Percentiles rank a stretch among this genome's conserved stretches.
phyloP scores from a whole-genome alignment of 2,329 filamentous ascomycete species.

The Pseudocercospora fuligena region DNA sequence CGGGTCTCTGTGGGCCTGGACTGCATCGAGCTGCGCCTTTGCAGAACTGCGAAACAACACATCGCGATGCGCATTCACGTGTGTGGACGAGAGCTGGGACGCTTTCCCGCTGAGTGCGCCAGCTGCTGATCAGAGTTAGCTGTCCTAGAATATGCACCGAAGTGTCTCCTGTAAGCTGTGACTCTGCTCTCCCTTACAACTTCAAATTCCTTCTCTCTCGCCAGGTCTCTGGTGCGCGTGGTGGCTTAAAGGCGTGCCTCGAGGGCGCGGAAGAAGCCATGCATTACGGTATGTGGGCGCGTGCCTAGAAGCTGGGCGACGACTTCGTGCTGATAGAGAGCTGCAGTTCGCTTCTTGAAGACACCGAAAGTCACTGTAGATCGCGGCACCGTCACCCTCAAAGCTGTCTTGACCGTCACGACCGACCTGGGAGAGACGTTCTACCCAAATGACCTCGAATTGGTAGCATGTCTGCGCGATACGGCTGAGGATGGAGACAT shows the following conservation, averaged over 20 bases:
- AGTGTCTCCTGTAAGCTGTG: background rate
- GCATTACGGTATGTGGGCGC: conserved; percentile 16
- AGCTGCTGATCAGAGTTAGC: background rate
- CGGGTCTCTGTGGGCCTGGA: background rate
- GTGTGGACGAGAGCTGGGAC: background rate
- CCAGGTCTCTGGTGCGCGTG: background rate
- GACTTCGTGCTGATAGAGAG: conserved; percentile 1
- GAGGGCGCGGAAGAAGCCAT: conserved; percentile 3
- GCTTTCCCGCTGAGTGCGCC: background rate
- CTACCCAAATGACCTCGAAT: conserved; percentile 53
- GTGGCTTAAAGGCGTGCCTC: conserved; percentile 14
- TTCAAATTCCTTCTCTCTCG: background rate
- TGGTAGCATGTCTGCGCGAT: conserved; percentile 48
- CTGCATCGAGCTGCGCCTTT: background rate
- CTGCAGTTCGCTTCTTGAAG: conserved; percentile 67
- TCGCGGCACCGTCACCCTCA: conserved; percentile 48
- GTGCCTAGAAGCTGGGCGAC: background rate
- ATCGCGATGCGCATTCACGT: background rate
- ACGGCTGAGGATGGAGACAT: conserved; percentile 43
- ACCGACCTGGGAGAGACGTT: conserved; percentile 72
- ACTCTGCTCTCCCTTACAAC: background rate
- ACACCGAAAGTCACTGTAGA: conserved; percentile 57
- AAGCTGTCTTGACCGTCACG: conserved; percentile 65
- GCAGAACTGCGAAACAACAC: background rate
- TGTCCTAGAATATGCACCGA: background rate